phyloP scores from a whole-genome alignment of 1,284 basidiomycete species.

The Puccinia brachypodii region DNA sequence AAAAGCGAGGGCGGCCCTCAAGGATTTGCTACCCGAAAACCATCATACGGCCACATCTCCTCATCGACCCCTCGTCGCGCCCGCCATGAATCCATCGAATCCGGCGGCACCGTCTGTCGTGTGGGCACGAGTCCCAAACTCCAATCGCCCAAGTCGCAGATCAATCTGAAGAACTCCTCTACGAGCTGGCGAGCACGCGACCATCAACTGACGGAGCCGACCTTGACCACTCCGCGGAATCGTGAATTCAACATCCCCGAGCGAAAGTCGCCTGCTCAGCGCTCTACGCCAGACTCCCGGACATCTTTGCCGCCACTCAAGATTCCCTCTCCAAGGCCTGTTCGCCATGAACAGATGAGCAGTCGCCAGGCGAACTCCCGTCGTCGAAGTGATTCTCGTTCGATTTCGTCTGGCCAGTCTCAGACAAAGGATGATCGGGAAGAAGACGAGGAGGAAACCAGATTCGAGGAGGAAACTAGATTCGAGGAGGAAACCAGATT shows the following conservation, averaged over 20 bases:
- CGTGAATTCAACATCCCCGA: neutral
- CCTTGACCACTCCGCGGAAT: neutral
- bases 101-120: neutral
- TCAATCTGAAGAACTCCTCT: neutral
- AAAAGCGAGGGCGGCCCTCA: neutral
- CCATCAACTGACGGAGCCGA: neutral
- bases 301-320: neutral
- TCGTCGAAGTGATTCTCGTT: neutral
- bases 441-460: too few relatives aligned
- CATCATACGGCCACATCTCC: neutral
- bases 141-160: neutral
- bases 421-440: too few relatives aligned
- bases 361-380: neutral
- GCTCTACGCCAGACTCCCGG: neutral
- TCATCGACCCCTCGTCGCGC: neutral
- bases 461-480: too few relatives aligned
- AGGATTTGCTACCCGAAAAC: neutral
- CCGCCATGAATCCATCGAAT: neutral
- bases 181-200: neutral
- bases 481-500: neutral
- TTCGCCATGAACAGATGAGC: neutral
- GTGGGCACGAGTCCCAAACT: neutral
- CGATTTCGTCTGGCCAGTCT: neutral
- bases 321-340: neutral
- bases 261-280: slow-evolving; percentile 2